A percentile compares a stretch with the other conserved stretches of the same genome.
Conservation (phyloP, 2,329 filamentous ascomycete species). For the Biscogniauxia mediterranea region DNA sequence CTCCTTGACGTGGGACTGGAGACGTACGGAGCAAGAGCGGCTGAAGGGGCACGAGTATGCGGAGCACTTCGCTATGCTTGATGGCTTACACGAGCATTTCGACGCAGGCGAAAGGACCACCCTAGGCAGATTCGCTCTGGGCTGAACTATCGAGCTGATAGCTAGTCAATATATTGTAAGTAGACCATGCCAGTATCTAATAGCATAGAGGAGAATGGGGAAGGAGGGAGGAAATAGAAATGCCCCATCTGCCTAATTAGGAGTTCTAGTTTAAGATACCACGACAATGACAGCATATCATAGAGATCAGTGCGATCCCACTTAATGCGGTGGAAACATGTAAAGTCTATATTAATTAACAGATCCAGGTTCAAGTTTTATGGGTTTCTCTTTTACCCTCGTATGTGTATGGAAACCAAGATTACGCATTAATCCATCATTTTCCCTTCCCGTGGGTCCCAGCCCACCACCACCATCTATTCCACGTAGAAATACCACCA, state of each 20-base stretch:
- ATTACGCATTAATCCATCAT: too few species aligned
- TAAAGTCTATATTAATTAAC: too few species aligned
- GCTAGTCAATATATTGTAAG: neutral
- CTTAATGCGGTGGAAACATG: neutral
- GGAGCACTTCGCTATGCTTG: constrained; percentile 55
- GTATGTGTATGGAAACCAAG: too few species aligned
- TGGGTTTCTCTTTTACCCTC: too few species aligned
- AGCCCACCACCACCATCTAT: too few species aligned
- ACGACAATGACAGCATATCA: too few species aligned
- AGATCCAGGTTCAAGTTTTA: too few species aligned
- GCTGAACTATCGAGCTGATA: constrained; percentile 23
- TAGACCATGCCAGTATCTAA: neutral
- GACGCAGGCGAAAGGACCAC: constrained; percentile 53
- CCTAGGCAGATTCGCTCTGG: constrained; percentile 47
- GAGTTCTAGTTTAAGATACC: neutral
- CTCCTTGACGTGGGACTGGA: constrained; percentile 55
- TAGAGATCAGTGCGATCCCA: too few species aligned
- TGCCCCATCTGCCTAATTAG: neutral
- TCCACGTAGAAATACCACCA: too few species aligned
- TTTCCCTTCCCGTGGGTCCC: too few species aligned
- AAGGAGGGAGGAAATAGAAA: neutral
- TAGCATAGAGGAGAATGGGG: neutral
- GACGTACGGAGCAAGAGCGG: constrained; percentile 53
- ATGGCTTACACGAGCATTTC: constrained; percentile 51
- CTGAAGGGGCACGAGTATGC: constrained; percentile 55